These are phyloP conservation scores for Cyanidiococcus yangmingshanensis DNA, from an alignment of 23 red algal genomes.

Conservation along the genomic window DNA sequence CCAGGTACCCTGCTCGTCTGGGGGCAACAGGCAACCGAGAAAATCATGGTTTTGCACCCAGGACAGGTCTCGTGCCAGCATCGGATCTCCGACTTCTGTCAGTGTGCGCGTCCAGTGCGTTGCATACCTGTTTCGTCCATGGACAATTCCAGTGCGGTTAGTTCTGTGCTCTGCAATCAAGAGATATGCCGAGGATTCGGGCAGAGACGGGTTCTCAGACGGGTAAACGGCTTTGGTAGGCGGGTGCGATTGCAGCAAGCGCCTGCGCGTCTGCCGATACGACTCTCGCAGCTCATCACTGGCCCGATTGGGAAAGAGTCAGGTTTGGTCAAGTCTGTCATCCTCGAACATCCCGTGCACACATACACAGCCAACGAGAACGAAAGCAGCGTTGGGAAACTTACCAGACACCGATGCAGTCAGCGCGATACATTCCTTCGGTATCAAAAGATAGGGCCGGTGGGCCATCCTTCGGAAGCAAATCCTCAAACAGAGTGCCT, in stretches of 20 bases:
- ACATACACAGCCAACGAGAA: no score
- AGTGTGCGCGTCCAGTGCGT: conserved; percentile 12
- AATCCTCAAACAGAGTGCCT: neutral
- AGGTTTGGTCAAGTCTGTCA: neutral
- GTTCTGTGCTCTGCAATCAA: neutral
- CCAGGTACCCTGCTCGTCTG: neutral
- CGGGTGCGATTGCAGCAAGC: neutral
- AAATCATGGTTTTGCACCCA: neutral
- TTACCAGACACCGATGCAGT: neutral
- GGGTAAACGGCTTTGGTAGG: conserved; percentile 10
- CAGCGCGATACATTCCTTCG: neutral
- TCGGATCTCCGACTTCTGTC: neutral
- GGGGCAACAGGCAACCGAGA: neutral
- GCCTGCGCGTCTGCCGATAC: neutral
- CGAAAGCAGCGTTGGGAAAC: neutral
- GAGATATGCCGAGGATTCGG: no score
- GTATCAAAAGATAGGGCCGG: neutral
- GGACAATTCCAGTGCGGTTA: conserved; percentile 8
- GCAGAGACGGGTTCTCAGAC: conserved; percentile 9
- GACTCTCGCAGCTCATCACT: neutral
- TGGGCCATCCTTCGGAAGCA: neutral
- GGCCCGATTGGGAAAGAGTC: neutral
- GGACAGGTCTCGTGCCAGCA: neutral
- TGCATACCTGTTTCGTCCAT: neutral
- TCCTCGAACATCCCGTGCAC: neutral